Percentiles rank a stretch among this genome's conserved stretches.
Conservation (phyloP, 83 land plant species). For the Thuja plicata region DNA sequence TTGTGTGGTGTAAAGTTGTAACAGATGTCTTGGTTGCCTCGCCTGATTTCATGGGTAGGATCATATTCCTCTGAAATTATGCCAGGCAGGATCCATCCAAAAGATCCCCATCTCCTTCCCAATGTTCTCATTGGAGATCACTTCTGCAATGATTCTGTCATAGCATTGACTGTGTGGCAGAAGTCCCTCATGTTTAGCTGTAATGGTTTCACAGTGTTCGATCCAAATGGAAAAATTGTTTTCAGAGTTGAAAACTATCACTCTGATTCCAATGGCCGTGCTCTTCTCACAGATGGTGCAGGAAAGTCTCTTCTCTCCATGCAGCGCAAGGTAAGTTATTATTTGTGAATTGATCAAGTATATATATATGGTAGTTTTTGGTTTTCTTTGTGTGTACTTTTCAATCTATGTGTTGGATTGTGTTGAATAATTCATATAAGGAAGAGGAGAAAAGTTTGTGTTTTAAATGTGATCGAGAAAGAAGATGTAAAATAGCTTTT, state of each 20-base stretch:
- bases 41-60: too few species aligned
- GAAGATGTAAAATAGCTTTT: too few species aligned
- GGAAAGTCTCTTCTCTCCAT: conserved; percentile 28
- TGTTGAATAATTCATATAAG: too few species aligned
- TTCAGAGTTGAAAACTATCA: conserved; percentile 28
- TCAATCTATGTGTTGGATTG: too few species aligned
- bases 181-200: conserved; percentile 24
- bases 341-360: too few species aligned
- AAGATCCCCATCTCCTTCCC: neutral
- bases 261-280: neutral
- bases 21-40: too few species aligned
- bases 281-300: conserved; percentile 33
- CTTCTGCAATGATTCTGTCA: neutral
- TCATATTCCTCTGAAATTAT: neutral
- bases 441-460: too few species aligned
- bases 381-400: too few species aligned
- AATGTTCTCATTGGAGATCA: too few species aligned
- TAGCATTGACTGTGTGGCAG: conserved; percentile 24
- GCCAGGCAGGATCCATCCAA: neutral
- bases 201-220: conserved; percentile 27
- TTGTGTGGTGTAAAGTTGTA: too few species aligned
- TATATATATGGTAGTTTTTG: too few species aligned
- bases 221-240: conserved; percentile 15
- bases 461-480: too few species aligned
- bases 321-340: conserved; percentile 18